Evolutionary conservation across 257 asterid genomes (phyloP).

Genomic region (Nicotiana undulata): DNA sequence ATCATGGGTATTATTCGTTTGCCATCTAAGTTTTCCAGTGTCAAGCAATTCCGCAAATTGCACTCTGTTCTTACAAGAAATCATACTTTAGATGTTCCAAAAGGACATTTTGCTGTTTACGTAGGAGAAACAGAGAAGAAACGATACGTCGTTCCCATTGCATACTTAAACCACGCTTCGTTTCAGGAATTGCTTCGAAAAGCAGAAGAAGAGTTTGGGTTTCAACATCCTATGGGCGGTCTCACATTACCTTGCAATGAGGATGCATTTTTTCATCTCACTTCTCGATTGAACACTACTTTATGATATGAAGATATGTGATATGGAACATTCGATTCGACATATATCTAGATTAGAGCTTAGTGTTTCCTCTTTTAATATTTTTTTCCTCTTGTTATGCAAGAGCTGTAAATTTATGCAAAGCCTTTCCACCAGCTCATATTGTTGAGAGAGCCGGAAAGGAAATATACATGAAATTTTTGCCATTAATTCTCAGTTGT

Average conservation of each 20-base stretch:
- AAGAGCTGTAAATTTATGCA: background rate
- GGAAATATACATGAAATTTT: background rate
- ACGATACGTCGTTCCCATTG: conserved; percentile 6
- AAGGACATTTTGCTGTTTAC: conserved; percentile 13
- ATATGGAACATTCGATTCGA: background rate
- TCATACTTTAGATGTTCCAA: conserved; percentile 3
- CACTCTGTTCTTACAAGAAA: conserved; percentile 8
- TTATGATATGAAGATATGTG: background rate
- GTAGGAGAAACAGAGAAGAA: conserved; percentile 4
- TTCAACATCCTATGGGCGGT: conserved; percentile 15
- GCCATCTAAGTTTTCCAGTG: conserved; percentile 14
- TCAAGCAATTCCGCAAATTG: conserved; percentile 19
- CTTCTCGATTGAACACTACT: conserved; percentile 1
- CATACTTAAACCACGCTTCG: conserved; percentile 2
- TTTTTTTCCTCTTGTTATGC: background rate
- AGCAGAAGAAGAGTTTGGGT: conserved; percentile 15
- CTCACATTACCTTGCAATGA: conserved; percentile 10
- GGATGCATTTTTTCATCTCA: conserved; percentile 6
- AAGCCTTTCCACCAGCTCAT: background rate
- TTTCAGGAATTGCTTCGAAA: background rate
- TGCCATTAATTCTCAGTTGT: background rate
- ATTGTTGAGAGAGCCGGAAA: background rate
- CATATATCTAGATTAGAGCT: background rate
- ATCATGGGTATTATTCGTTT: conserved; percentile 27
- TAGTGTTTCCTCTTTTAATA: background rate